Evolutionary conservation across 164 flowering plant genomes (phyloP).

Genomic region (Taxillus chinensis): DNA sequence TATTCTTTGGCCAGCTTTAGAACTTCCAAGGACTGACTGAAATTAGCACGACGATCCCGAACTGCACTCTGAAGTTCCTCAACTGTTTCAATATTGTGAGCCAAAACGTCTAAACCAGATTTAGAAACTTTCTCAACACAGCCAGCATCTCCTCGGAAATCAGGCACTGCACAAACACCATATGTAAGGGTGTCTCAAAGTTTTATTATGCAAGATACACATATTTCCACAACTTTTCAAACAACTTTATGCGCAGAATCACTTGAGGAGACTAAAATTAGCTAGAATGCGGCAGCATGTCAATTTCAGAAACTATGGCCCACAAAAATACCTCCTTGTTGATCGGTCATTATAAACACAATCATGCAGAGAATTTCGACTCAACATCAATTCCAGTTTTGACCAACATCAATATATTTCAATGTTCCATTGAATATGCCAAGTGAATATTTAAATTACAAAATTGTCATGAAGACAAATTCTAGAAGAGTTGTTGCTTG

Average conservation of each 20-base stretch:
- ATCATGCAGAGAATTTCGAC: not conserved
- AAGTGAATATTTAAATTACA: too few species aligned
- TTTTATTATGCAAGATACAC: not conserved
- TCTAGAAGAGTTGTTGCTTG: too few species aligned
- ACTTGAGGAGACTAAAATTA: too few species aligned
- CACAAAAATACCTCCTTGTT: not conserved
- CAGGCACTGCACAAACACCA: conserved; percentile 59
- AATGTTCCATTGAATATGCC: too few species aligned
- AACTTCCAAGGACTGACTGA: conserved; percentile 83
- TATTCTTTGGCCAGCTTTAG: conserved; percentile 68
- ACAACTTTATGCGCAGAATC: not conserved
- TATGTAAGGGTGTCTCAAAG: not conserved
- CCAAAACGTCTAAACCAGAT: conserved; percentile 91
- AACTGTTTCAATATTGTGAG: conserved; percentile 96
- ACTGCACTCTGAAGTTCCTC: conserved; percentile 89
- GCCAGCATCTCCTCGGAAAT: conserved; percentile 69
- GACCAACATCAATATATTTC: not conserved
- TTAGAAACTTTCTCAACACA: conserved; percentile 80
- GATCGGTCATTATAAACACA: not conserved
- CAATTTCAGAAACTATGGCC: not conserved
- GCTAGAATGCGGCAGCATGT: not conserved
- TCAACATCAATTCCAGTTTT: not conserved
- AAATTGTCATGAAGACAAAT: too few species aligned
- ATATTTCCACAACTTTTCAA: not conserved
- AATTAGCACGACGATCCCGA: conserved; percentile 90